Conservation (phyloP, 768 basidiomycete genomes). For the Naematelia encephala region DNA sequence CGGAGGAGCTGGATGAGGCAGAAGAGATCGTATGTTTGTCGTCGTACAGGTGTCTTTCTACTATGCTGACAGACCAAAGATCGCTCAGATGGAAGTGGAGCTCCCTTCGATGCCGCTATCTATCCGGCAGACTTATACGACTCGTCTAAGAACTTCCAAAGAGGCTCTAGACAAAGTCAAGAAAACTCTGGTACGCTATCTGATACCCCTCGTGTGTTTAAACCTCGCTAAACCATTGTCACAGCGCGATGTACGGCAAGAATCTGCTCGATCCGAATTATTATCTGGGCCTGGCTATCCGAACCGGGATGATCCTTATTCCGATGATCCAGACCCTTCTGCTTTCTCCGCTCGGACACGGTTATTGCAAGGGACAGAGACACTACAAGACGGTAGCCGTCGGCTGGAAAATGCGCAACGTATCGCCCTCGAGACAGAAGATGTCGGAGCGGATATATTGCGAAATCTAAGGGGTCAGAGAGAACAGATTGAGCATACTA, state of each 20-base stretch:
- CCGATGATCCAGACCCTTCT: constrained; percentile 56
- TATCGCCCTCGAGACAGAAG: constrained; percentile 92
- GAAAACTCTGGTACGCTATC: constrained; percentile 58
- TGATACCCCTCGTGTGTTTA: no score
- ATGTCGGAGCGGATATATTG: constrained; percentile 89
- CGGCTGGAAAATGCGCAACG: constrained; percentile 86
- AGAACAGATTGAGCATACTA: constrained; percentile 89
- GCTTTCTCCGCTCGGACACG: constrained; percentile 59
- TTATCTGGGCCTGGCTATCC: constrained; percentile 54
- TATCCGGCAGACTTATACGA: constrained; percentile 70
- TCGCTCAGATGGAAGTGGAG: constrained; percentile 99
- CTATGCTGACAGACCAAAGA: constrained; percentile 54
- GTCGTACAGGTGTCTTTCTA: neutral
- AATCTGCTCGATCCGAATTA: constrained; percentile 73
- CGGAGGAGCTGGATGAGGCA: constrained; percentile 96
- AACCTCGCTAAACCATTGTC: no score
- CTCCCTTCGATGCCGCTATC: constrained; percentile 89
- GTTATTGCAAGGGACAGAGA: constrained; percentile 69
- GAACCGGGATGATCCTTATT: constrained; percentile 64
- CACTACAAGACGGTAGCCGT: constrained; percentile 73
- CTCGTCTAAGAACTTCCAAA: constrained; percentile 71
- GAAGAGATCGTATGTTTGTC: constrained; percentile 77
- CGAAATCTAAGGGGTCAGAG: constrained; percentile 77
- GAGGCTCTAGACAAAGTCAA: constrained; percentile 72
- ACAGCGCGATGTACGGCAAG: constrained; percentile 67